These are phyloP conservation scores for Pinus albicaulis DNA, from an alignment of 75 land plant genomes.

Conservation along the genomic window DNA sequence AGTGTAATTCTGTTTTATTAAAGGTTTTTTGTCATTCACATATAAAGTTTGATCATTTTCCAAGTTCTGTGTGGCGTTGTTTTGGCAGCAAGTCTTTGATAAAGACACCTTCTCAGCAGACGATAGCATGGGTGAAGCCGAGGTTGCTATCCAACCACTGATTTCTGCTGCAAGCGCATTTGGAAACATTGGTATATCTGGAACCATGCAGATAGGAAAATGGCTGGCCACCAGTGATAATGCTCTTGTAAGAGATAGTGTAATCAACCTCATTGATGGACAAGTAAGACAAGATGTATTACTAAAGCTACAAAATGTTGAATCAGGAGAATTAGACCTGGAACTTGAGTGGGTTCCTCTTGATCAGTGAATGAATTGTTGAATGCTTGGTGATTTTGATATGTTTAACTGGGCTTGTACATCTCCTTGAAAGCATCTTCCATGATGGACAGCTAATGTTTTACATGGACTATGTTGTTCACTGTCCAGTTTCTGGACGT, in stretches of 20 bases:
- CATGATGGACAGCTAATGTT: too few relatives aligned
- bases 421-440: too few relatives aligned
- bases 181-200: conserved; percentile 44
- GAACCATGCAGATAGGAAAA: conserved; percentile 83
- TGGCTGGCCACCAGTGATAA: conserved; percentile 88
- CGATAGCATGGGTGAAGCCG: conserved; percentile 95
- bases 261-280: conserved; percentile 70
- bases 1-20: too few relatives aligned
- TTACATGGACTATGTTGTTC: too few relatives aligned
- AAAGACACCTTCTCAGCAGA: conserved; percentile 80
- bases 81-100: conserved; percentile 79
- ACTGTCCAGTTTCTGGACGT: too few relatives aligned
- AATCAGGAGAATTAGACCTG: conserved; percentile 70
- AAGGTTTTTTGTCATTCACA: too few relatives aligned
- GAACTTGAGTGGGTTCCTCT: conserved; percentile 93
- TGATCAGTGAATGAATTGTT: too few relatives aligned
- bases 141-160: conserved; percentile 88
- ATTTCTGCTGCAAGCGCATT: conserved; percentile 78
- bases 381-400: too few relatives aligned
- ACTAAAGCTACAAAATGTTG: conserved; percentile 89
- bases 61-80: background rate
- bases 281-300: conserved; percentile 67
- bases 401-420: too few relatives aligned
- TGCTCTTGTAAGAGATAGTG: conserved; percentile 81
- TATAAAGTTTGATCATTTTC: background rate